phyloP scores from a whole-genome alignment of 805 yeast species.

The Lipomyces yamadae region DNA sequence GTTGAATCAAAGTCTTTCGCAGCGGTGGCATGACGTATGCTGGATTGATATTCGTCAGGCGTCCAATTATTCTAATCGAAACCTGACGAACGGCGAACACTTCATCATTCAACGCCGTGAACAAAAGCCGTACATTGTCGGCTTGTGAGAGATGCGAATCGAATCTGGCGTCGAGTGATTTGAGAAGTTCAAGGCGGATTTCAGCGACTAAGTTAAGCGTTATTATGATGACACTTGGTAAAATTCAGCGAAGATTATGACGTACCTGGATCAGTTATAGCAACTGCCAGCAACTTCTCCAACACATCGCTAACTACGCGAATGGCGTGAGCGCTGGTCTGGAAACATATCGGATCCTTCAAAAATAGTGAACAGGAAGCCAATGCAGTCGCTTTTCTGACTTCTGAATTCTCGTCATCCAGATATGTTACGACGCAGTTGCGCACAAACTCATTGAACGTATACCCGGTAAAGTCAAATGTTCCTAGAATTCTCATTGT shows the following conservation, averaged over 20 bases:
- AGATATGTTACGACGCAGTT: conserved; percentile 82
- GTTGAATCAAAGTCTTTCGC: conserved; percentile 81
- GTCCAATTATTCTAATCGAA: conserved; percentile 78
- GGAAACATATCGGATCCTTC: conserved; percentile 81
- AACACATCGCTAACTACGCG: conserved; percentile 84
- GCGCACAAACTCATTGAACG: conserved; percentile 85
- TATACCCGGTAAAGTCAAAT: conserved; percentile 75
- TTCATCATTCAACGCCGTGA: conserved; percentile 92
- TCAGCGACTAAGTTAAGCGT: conserved; percentile 58
- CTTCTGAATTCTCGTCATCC: conserved; percentile 77
- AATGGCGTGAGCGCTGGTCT: conserved; percentile 78
- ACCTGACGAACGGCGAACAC: conserved; percentile 78
- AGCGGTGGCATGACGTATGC: conserved; percentile 94
- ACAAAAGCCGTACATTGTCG: conserved; percentile 79
- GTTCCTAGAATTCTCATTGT: conserved; percentile 76
- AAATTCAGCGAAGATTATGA: background rate
- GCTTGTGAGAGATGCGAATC: conserved; percentile 95
- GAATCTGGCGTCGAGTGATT: conserved; percentile 71
- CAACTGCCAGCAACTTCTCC: conserved; percentile 75
- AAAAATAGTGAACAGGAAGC: conserved; percentile 79
- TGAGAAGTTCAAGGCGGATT: conserved; percentile 77
- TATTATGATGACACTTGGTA: background rate
- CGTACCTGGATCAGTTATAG: conserved; percentile 76
- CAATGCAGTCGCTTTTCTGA: conserved; percentile 81
- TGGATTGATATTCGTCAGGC: conserved; percentile 87